Conservation (phyloP, 805 yeast genomes). For the Wickerhamomyces silvicola region DNA sequence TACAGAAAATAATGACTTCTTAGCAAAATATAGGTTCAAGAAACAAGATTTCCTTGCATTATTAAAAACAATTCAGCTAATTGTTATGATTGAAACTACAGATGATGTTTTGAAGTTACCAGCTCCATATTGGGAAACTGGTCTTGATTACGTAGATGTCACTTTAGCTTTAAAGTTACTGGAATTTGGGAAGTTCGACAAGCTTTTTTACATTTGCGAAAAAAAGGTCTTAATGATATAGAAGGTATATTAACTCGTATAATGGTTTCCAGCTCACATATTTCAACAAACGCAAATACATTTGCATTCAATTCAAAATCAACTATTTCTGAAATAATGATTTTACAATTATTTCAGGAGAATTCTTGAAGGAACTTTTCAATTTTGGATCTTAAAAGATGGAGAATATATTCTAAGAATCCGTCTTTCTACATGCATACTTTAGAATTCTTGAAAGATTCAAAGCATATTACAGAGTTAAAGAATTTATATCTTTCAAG, state of each 20-base stretch:
- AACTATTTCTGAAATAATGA: too few relatives aligned
- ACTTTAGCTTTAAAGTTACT: constrained; percentile 7
- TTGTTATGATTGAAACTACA: constrained; percentile 7
- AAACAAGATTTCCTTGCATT: constrained; percentile 7
- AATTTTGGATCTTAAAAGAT: too few relatives aligned
- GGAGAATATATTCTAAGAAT: too few relatives aligned
- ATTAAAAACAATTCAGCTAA: constrained; percentile 10
- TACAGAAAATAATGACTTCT: constrained; percentile 7
- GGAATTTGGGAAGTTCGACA: constrained; percentile 1
- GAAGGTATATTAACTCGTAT: constrained; percentile 17
- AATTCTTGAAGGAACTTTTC: too few relatives aligned
- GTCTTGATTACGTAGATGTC: constrained; percentile 10
- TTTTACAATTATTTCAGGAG: too few relatives aligned
- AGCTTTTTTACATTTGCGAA: constrained; percentile 8
- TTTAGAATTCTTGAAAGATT: too few relatives aligned
- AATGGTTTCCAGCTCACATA: too few relatives aligned
- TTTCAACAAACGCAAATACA: too few relatives aligned
- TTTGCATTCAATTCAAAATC: too few relatives aligned
- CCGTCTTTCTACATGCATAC: too few relatives aligned
- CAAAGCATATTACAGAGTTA: too few relatives aligned
- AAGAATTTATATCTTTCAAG: too few relatives aligned
- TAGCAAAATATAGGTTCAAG: constrained; percentile 1
- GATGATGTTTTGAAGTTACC: constrained; percentile 9
- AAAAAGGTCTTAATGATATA: background rate
- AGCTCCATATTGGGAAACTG: constrained; percentile 10